A percentile compares a stretch with the other conserved stretches of the same genome.
phyloP scores from a whole-genome alignment of 139 green algal species.

The Desmodesmus armatus region DNA sequence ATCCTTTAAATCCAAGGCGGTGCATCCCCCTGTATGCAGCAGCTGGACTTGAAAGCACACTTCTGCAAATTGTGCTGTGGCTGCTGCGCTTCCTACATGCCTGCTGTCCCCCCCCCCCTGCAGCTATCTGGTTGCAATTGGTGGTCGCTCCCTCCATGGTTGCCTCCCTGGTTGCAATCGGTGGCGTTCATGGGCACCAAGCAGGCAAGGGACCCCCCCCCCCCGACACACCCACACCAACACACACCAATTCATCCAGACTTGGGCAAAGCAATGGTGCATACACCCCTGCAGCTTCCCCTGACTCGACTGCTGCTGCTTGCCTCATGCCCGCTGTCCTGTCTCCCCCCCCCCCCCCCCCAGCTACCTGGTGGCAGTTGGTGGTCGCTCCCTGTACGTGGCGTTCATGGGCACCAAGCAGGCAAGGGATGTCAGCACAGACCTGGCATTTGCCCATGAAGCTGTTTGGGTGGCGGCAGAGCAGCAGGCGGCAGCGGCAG shows the following conservation, averaged over 20 bases:
- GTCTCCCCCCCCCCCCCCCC: too few relatives aligned
- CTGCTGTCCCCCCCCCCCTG: too few relatives aligned
- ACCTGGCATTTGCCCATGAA: conserved; percentile 60
- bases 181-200: conserved; percentile 82
- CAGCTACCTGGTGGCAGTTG: conserved; percentile 76
- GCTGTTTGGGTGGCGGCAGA: conserved; percentile 60
- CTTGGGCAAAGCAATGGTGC: too few relatives aligned
- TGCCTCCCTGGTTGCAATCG: conserved; percentile 70
- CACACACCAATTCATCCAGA: too few relatives aligned
- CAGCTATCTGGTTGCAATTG: too few relatives aligned
- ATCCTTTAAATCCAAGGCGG: too few relatives aligned
- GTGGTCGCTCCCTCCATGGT: too few relatives aligned
- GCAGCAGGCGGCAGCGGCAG: neutral
- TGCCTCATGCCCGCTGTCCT: neutral
- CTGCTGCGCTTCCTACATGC: neutral
- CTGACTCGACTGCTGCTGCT: conserved; percentile 7
- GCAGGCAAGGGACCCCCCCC: conserved; percentile 66
- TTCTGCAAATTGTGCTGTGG: neutral
- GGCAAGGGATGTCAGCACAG: conserved; percentile 66
- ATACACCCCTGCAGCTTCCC: neutral
- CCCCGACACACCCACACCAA: too few relatives aligned
- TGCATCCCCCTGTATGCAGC: too few relatives aligned
- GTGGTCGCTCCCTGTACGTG: conserved; percentile 61
- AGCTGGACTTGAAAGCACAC: too few relatives aligned
- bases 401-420: conserved; percentile 84